Evolutionary conservation across 768 basidiomycete genomes (phyloP), one percentile per base, ranked within the genome.

Genomic region (Calocybe gangraenosa): DNA sequence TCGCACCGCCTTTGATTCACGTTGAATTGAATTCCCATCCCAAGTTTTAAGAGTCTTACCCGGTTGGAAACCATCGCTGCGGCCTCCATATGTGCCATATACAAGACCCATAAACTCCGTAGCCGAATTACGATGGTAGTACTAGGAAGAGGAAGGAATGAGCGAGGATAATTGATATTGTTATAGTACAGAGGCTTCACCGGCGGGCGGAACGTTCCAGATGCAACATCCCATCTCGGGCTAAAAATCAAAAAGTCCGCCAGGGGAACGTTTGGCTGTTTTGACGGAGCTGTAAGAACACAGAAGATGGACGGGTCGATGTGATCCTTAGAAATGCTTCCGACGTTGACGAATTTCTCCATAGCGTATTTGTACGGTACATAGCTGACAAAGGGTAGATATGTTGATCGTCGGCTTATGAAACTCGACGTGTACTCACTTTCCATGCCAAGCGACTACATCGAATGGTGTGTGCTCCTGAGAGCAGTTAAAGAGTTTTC

Each of bases 401-500:
- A 3, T 18, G 40, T 43, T n/a, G 32, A 37, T 14, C 7, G 17
- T 14, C 6, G 34, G 7, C 14, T 35, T 35, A 5, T n/a, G 7
- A 14, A 18, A n/a, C 14, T 35, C 17, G 7, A 14, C 34, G 20
- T 28, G 23, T 3, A 64, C 76, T 41, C 58, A 81, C 79, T 80
- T 83, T 61, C 81, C 81, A 40, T 78, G 75, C 81, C 81, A 84
- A 1, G 82, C 81, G 20, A 84, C 82, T 32, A 84, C 82, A 56
- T 85, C 83, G 59, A 84, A 85, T 0, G 82, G 82, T 1, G 82
- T 82, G 59, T 82, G 78, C 35, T 78, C 72, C 50, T 84, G 80
- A 32, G 65, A 61, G 51, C 78, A 79, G 18, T 62, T 58, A 56
- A 77, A 77, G 8, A 79, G 58, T 58, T 77, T 65, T 13, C 81